A percentile compares a stretch with the other conserved stretches of the same genome.
Evolutionary conservation across 495 filamentous ascomycete species (phyloP).

Genomic region (Neurospora sublineolata): DNA sequence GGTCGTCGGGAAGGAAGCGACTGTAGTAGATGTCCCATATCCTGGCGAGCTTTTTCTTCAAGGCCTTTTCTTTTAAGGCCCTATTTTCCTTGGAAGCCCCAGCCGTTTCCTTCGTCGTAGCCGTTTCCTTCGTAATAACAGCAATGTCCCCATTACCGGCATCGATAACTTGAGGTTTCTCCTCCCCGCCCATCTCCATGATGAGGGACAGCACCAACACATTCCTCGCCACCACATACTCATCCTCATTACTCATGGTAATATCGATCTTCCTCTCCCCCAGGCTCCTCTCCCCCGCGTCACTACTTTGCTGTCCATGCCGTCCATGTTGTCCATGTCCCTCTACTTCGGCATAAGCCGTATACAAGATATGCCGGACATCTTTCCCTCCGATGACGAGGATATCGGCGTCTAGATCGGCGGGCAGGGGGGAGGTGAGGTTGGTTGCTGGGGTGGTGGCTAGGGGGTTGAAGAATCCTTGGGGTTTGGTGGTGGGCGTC

Average conservation of each 20-base stretch:
- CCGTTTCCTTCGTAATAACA: conserved; percentile 2
- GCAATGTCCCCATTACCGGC: background rate
- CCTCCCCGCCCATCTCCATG: background rate
- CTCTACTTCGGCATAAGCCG: conserved; percentile 22
- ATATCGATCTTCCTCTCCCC: conserved; percentile 20
- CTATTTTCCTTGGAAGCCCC: background rate
- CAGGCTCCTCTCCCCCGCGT: background rate
- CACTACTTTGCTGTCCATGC: background rate
- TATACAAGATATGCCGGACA: conserved; percentile 40
- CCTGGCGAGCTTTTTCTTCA: background rate
- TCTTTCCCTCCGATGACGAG: conserved; percentile 44
- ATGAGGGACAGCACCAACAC: too few species aligned
- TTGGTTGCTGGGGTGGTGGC: conserved; percentile 41
- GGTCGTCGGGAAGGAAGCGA: conserved; percentile 28
- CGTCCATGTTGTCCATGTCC: conserved; percentile 3
- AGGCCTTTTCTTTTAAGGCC: too few species aligned
- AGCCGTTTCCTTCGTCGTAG: background rate
- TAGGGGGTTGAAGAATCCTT: conserved; percentile 37
- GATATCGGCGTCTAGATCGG: conserved; percentile 34
- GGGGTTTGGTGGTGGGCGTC: conserved; percentile 2
- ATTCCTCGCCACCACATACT: conserved; percentile 40
- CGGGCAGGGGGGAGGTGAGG: conserved; percentile 37
- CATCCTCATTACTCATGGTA: conserved; percentile 40
- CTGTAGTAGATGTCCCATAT: conserved; percentile 49
- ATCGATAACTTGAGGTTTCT: too few species aligned